Evolutionary conservation across 2,329 filamentous ascomycete genomes (phyloP).

Genomic region (Chrysoporthe deuterocubensis): DNA sequence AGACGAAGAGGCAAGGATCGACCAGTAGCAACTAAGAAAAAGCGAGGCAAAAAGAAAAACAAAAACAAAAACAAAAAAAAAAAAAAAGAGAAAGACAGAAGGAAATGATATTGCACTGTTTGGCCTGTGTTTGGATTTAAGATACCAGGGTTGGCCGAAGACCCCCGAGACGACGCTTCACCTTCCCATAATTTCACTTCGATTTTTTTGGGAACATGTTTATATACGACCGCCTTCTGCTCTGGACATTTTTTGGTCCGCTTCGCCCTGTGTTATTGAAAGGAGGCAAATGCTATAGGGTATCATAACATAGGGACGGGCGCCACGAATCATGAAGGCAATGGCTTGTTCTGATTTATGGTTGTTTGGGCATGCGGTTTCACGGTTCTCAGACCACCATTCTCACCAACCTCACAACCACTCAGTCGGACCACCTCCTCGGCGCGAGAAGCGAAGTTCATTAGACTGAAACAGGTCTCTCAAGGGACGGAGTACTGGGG

Average conservation of each 20-base stretch:
- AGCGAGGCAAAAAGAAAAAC: neutral
- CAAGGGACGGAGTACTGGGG: slow-evolving; percentile 8
- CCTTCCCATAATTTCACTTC: slow-evolving; percentile 24
- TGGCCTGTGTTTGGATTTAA: slow-evolving; percentile 21
- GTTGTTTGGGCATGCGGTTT: slow-evolving; percentile 3
- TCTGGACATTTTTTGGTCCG: slow-evolving; percentile 5
- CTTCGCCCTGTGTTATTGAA: slow-evolving; percentile 8
- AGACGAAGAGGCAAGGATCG: slow-evolving; percentile 58
- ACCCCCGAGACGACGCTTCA: slow-evolving; percentile 17
- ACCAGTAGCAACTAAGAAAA: slow-evolving; percentile 38
- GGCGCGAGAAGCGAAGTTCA: neutral
- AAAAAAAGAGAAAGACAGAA: slow-evolving; percentile 5
- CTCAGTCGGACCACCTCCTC: neutral
- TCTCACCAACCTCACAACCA: neutral
- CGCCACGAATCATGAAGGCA: slow-evolving; percentile 3
- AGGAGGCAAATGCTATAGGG: neutral
- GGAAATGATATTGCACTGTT: slow-evolving; percentile 14
- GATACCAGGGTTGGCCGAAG: slow-evolving; percentile 26
- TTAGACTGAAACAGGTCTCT: slow-evolving; percentile 10
- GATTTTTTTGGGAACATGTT: slow-evolving; percentile 6
- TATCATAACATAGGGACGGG: slow-evolving; percentile 5
- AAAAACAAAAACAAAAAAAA: slow-evolving; percentile 7
- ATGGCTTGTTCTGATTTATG: slow-evolving; percentile 4
- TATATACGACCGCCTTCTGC: slow-evolving; percentile 2
- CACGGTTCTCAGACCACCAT: neutral